These are phyloP conservation scores for Gossypium mustelinum DNA, from an alignment of 345 rosid species.

Conservation along the genomic window DNA sequence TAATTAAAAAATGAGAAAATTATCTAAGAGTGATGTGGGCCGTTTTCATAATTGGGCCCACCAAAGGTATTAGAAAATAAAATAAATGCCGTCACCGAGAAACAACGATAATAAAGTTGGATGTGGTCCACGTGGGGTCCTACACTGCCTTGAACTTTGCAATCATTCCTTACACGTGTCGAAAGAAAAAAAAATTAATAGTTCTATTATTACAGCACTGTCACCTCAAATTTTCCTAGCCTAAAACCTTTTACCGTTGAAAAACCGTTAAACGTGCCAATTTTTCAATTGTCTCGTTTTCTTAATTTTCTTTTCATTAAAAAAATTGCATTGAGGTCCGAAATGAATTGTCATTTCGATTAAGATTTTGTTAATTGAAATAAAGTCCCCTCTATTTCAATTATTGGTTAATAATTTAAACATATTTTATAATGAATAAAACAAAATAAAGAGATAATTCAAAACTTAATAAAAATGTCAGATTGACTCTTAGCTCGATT, in stretches of 20 bases:
- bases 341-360: too few relatives aligned
- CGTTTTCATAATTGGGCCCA: not conserved
- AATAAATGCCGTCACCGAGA: not conserved
- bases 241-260: not conserved
- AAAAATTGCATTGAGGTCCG: too few relatives aligned
- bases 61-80: not conserved
- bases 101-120: constrained; percentile 31
- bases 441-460: too few relatives aligned
- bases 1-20: too few relatives aligned
- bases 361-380: too few relatives aligned
- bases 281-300: not conserved
- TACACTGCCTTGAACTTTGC: not conserved
- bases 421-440: too few relatives aligned
- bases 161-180: constrained; percentile 28
- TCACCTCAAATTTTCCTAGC: not conserved
- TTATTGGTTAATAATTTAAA: too few relatives aligned
- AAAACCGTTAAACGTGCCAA: constrained; percentile 30
- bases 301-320: too few relatives aligned
- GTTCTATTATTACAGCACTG: not conserved
- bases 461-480: too few relatives aligned
- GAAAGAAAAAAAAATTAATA: constrained; percentile 1
- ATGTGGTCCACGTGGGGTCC: constrained; percentile 40
- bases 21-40: too few relatives aligned
- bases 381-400: too few relatives aligned
- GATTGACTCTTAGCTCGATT: too few relatives aligned